Conservation (phyloP, 768 basidiomycete genomes). For the Phlebiopsis flavidoalba region DNA sequence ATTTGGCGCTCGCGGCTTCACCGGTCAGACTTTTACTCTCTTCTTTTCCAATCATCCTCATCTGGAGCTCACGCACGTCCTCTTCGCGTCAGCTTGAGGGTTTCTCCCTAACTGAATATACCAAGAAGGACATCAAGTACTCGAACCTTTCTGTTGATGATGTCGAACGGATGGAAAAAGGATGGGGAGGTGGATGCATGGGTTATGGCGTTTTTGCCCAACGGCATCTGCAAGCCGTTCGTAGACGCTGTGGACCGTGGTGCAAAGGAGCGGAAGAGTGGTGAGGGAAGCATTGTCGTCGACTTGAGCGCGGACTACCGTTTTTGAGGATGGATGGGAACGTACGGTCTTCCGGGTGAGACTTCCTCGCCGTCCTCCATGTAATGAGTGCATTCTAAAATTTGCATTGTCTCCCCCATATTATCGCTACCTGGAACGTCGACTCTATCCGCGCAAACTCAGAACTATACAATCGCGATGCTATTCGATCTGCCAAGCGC, state of each 20-base stretch:
- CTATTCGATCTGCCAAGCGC: slow-evolving; percentile 66
- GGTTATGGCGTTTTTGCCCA: slow-evolving; percentile 98
- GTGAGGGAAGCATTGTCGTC: slow-evolving; percentile 71
- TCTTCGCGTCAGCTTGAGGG: slow-evolving; percentile 95
- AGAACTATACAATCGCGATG: slow-evolving; percentile 85
- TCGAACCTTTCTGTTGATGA: slow-evolving; percentile 74
- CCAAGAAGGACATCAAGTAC: slow-evolving; percentile 69
- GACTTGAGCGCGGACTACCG: slow-evolving; percentile 94
- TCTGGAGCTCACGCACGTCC: slow-evolving; percentile 87
- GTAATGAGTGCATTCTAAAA: slow-evolving; percentile 23
- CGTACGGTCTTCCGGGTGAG: slow-evolving; percentile 99
- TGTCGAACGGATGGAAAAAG: slow-evolving; percentile 86
- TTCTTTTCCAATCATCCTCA: slow-evolving; percentile 87
- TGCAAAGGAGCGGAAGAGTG: slow-evolving; percentile 44
- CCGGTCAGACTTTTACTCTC: slow-evolving; percentile 86
- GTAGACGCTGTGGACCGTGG: slow-evolving; percentile 90
- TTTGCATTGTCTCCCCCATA: slow-evolving; percentile 21
- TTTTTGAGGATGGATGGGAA: slow-evolving; percentile 94
- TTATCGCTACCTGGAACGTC: background rate
- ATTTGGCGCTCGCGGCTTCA: slow-evolving; percentile 96
- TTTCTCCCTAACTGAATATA: slow-evolving; percentile 71
- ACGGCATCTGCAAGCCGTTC: slow-evolving; percentile 93
- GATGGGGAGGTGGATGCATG: slow-evolving; percentile 91
- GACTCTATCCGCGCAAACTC: slow-evolving; percentile 5
- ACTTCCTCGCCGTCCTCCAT: slow-evolving; percentile 36